Evolutionary conservation across 2,329 filamentous ascomycete species (phyloP).

Genomic region (Ambrosiella cleistominuta): DNA sequence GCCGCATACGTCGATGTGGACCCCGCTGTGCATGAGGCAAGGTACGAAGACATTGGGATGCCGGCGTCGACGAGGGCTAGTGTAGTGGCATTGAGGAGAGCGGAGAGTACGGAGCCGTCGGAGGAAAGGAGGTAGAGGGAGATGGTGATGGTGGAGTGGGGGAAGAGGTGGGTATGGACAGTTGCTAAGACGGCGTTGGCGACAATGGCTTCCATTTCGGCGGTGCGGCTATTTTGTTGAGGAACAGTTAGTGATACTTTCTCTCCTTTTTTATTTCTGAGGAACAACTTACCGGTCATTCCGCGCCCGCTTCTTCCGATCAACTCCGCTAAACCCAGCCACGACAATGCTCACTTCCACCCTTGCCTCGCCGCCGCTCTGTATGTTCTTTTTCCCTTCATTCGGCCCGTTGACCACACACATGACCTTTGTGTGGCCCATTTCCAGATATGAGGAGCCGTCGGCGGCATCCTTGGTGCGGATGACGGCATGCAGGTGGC

Average conservation of each 20-base stretch:
- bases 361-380: conserved; percentile 27
- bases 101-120: conserved; percentile 78
- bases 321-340: conserved; percentile 74
- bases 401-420: conserved; percentile 77
- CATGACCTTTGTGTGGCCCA: conserved; percentile 94
- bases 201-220: conserved; percentile 67
- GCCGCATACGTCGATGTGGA: conserved; percentile 50
- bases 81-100: conserved; percentile 78
- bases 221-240: conserved; percentile 42
- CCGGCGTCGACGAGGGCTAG: conserved; percentile 88
- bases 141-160: conserved; percentile 68
- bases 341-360: conserved; percentile 70
- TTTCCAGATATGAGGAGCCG: conserved; percentile 83
- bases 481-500: conserved; percentile 73
- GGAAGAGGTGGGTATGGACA: conserved; percentile 75
- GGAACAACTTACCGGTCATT: conserved; percentile 51
- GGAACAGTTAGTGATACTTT: neutral
- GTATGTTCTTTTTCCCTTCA: conserved; percentile 29
- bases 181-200: conserved; percentile 58
- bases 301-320: conserved; percentile 58
- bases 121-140: conserved; percentile 75
- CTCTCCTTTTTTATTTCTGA: neutral
- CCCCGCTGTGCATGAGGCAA: conserved; percentile 75
- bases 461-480: conserved; percentile 84
- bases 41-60: conserved; percentile 85